Conservation (phyloP, 257 asterid species). For the Prunella vulgaris region DNA sequence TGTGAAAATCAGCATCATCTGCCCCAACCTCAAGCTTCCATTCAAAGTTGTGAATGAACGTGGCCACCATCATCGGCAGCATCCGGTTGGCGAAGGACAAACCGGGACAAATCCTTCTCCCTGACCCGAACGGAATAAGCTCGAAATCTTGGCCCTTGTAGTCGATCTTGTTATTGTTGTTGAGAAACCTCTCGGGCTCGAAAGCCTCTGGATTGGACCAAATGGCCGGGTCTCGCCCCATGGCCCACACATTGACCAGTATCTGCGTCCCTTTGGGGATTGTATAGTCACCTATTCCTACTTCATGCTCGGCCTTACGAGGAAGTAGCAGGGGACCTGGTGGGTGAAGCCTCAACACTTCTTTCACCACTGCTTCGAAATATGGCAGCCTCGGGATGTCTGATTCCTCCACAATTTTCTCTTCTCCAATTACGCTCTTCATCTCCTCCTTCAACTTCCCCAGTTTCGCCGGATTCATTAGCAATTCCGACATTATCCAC, state of each 20-base stretch:
- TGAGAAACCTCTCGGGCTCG: constrained; percentile 23
- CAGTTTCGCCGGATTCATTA: constrained; percentile 18
- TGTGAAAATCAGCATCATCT: not conserved
- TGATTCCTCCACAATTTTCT: constrained; percentile 7
- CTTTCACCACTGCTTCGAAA: constrained; percentile 28
- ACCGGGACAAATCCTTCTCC: constrained; percentile 28
- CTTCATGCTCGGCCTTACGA: not conserved
- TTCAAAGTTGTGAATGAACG: constrained; percentile 24
- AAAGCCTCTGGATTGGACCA: constrained; percentile 27
- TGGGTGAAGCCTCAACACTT: constrained; percentile 25
- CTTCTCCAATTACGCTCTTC: not conserved
- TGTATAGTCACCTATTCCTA: not conserved
- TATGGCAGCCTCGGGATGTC: constrained; percentile 26
- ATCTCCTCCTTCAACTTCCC: constrained; percentile 22
- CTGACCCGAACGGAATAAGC: constrained; percentile 30
- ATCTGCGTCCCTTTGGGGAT: constrained; percentile 29
- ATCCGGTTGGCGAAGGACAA: constrained; percentile 20
- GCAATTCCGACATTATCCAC: constrained; percentile 39
- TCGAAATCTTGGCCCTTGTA: constrained; percentile 26
- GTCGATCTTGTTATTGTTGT: not conserved
- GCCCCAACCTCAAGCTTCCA: constrained; percentile 9
- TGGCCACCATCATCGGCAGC: constrained; percentile 18
- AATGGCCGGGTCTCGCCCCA: constrained; percentile 22
- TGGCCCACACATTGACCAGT: constrained; percentile 26
- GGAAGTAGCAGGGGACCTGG: constrained; percentile 22